A percentile compares a stretch with the other conserved stretches of the same genome.
Conservation (phyloP, 2,329 filamentous ascomycete species). For the Rhinocladiella similis region DNA sequence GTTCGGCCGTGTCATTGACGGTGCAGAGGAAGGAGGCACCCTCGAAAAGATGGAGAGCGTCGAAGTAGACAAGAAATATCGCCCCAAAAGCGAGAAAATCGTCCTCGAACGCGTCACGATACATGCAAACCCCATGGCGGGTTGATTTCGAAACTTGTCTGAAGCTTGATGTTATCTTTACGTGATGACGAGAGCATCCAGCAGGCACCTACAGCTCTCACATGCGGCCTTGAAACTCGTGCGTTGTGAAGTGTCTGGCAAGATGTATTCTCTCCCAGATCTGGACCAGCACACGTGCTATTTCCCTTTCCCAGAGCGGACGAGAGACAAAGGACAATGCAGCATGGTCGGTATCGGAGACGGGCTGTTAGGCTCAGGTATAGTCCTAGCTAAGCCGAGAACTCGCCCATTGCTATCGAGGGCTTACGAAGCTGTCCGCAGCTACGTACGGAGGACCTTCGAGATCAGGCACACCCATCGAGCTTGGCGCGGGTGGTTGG, state of each 20-base stretch:
- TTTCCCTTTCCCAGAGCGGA: too few relatives aligned
- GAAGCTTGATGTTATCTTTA: background rate
- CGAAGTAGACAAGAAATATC: constrained; percentile 63
- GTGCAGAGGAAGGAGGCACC: constrained; percentile 48
- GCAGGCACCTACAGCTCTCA: background rate
- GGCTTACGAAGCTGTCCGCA: background rate
- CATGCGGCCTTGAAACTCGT: too few relatives aligned
- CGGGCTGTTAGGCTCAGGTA: too few relatives aligned
- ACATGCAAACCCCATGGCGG: constrained; percentile 66
- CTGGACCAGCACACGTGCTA: too few relatives aligned
- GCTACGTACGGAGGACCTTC: background rate
- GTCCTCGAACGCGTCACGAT: constrained; percentile 59
- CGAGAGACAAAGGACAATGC: too few relatives aligned
- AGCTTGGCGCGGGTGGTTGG: background rate
- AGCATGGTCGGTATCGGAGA: too few relatives aligned
- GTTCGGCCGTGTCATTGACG: constrained; percentile 60
- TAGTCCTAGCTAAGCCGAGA: background rate
- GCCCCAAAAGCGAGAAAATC: constrained; percentile 53
- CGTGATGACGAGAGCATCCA: background rate
- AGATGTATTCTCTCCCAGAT: too few relatives aligned
- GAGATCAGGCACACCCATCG: background rate
- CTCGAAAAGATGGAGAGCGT: constrained; percentile 59
- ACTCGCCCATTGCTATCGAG: background rate
- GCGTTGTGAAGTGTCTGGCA: too few relatives aligned
- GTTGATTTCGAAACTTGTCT: constrained; percentile 37